Evolutionary conservation across 108 stramenopile genomes (phyloP).

Genomic region (Epithemia pelagica): DNA sequence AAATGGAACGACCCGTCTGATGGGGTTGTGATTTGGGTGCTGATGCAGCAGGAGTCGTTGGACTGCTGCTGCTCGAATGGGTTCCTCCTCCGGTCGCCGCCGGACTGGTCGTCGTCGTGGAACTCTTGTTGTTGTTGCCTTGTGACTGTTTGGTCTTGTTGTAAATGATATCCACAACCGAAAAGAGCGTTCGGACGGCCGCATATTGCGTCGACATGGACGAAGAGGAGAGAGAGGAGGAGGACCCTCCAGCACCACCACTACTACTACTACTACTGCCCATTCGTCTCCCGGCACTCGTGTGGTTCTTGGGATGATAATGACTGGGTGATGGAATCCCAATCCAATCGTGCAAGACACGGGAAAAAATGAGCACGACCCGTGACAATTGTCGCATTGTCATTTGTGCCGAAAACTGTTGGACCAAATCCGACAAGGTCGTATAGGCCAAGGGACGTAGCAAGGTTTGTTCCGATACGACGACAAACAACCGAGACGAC

Average conservation of each 20-base stretch:
- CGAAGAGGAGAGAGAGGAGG: conserved; percentile 35
- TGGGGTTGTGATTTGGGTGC: neutral
- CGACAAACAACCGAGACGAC: conserved; percentile 6
- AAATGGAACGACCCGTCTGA: conserved; percentile 67
- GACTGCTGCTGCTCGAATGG: neutral
- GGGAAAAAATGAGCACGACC: conserved; percentile 80
- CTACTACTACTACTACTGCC: neutral
- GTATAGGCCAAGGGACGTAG: conserved; percentile 86
- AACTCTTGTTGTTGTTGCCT: no score
- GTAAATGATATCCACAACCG: conserved; percentile 83
- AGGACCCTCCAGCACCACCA: neutral
- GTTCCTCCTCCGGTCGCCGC: neutral
- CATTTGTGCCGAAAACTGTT: conserved; percentile 67
- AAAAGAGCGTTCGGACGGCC: conserved; percentile 79
- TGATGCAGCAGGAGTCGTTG: neutral
- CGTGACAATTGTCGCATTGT: conserved; percentile 76
- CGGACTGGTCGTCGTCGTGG: neutral
- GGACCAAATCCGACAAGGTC: conserved; percentile 86
- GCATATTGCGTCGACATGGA: conserved; percentile 83
- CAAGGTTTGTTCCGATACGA: conserved; percentile 44
- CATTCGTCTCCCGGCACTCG: neutral
- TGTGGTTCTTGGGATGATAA: no score
- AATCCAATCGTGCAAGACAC: conserved; percentile 71
- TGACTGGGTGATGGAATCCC: no score
- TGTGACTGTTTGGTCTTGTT: conserved; percentile 65